Evolutionary conservation across 2,329 filamentous ascomycete species (phyloP).

Genomic region (Ilyonectria destructans): DNA sequence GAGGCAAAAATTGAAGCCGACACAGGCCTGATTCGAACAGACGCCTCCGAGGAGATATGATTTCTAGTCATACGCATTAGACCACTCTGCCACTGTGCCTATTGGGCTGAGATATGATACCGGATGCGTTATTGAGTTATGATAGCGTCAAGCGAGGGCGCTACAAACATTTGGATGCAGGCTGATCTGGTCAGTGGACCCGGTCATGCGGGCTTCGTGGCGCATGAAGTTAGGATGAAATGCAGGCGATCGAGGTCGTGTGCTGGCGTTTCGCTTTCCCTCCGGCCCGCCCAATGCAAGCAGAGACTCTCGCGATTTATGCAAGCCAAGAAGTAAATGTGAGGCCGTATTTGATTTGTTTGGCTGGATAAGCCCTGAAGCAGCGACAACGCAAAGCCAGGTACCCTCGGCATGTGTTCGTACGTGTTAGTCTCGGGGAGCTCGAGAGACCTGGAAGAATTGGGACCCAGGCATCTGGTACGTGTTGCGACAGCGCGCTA

Average conservation of each 20-base stretch:
- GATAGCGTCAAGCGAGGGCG: not conserved
- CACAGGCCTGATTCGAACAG: slow-evolving; percentile 55
- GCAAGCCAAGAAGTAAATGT: not conserved
- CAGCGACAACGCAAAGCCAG: not conserved
- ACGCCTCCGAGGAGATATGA: slow-evolving; percentile 54
- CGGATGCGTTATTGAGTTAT: not conserved
- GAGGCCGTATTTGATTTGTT: not conserved
- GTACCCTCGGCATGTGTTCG: not conserved
- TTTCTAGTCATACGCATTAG: slow-evolving; percentile 55
- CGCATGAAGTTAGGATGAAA: not conserved
- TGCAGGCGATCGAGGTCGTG: slow-evolving; percentile 2
- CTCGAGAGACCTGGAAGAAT: not conserved
- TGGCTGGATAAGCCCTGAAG: not conserved
- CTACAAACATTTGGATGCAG: too few relatives aligned
- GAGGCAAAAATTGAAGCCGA: slow-evolving; percentile 40
- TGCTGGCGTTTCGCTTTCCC: not conserved
- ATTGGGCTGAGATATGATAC: slow-evolving; percentile 4
- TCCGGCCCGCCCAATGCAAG: not conserved
- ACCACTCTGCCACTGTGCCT: slow-evolving; percentile 53
- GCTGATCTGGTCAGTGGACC: not conserved
- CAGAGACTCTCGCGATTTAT: not conserved
- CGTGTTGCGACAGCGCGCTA: not conserved
- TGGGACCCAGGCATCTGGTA: not conserved
- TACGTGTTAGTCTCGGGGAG: not conserved
- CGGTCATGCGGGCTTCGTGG: not conserved